Evolutionary conservation across 2,329 filamentous ascomycete genomes (phyloP).

Genomic region (Aspergillus fumigatiaffinis): DNA sequence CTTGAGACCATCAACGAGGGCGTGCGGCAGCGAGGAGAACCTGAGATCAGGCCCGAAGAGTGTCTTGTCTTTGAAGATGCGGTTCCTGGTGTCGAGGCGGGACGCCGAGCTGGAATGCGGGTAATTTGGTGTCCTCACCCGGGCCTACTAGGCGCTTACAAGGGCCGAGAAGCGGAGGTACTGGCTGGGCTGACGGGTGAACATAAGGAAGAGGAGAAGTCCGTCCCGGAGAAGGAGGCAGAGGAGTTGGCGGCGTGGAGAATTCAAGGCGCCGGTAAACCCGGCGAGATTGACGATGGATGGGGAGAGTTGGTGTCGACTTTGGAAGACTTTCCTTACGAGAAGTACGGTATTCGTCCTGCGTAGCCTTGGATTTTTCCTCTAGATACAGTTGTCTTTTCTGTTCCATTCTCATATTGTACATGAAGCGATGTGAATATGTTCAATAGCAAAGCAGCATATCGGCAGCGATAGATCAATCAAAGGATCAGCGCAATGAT

Average conservation of each 20-base stretch:
- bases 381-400: background rate
- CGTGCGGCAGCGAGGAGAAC: slow-evolving; percentile 53
- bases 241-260: slow-evolving; percentile 35
- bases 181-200: slow-evolving; percentile 76
- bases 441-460: background rate
- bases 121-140: slow-evolving; percentile 89
- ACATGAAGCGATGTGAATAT: background rate
- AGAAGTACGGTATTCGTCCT: slow-evolving; percentile 53
- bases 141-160: slow-evolving; percentile 70
- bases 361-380: slow-evolving; percentile 7
- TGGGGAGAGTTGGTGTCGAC: slow-evolving; percentile 52
- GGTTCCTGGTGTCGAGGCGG: slow-evolving; percentile 87
- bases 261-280: slow-evolving; percentile 43
- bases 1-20: slow-evolving; percentile 78
- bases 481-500: background rate
- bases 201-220: slow-evolving; percentile 54
- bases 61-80: slow-evolving; percentile 96
- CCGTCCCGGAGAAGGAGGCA: slow-evolving; percentile 35
- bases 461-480: background rate
- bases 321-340: slow-evolving; percentile 59
- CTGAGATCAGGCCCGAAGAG: slow-evolving; percentile 71
- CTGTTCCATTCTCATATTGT: background rate
- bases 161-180: slow-evolving; percentile 72
- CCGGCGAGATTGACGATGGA: slow-evolving; percentile 58
- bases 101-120: slow-evolving; percentile 87